Base-by-base conservation (phyloP, 2,329 filamentous ascomycete genomes). In the Fusarium brachygibbosum region DNA sequence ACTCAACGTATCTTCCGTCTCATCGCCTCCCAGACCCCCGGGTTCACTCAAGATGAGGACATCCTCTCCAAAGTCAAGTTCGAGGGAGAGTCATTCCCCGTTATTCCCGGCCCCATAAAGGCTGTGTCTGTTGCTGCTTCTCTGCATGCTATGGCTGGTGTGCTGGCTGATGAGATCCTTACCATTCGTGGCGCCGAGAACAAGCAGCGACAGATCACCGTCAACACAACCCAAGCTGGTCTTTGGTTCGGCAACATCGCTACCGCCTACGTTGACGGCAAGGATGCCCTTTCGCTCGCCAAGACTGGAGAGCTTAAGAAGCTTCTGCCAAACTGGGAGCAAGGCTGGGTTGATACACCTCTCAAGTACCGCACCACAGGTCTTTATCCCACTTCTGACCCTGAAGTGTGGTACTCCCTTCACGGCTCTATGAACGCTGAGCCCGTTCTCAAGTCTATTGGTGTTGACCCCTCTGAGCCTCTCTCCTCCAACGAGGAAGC, bases 381-480 rank as follows among this genome's bases (percentile, higher is more conserved):
- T 3, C 79, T 85, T 45, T 86, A 86, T 64, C 82, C 80, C 10
- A 87, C 85, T 1, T 80, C 78, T n/a, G 75, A 82, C 34, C 74
- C 78, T 0, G 76, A 78, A 1, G 79, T 81, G 1, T 85, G 82
- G 81, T 87, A 84, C 70, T 83, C 83, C 13, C 76, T 87, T 1
- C 83, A 87, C 54, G 85, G 85, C 7, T 85, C 82, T 1, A 76
- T 87, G 44, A 73, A 84, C 35, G 80, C 83, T 83, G 14, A 79
- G n/a, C 57, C 79, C 3, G 82, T 82, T 0, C 77, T 86, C 2
- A 69, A 76, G 28, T 79, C 81, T n/a, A 81, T 86, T 42, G 83
- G 82, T 6, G 78, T 87, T 0, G 21, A 59, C 17, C 63, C 54
- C 7, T 45, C 54, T 1, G 35, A 55, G 23, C 8, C 38, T 12